These are phyloP conservation scores for Porphyrellus cyaneotinctus DNA, from an alignment of 768 basidiomycete genomes.

Conservation along the genomic window DNA sequence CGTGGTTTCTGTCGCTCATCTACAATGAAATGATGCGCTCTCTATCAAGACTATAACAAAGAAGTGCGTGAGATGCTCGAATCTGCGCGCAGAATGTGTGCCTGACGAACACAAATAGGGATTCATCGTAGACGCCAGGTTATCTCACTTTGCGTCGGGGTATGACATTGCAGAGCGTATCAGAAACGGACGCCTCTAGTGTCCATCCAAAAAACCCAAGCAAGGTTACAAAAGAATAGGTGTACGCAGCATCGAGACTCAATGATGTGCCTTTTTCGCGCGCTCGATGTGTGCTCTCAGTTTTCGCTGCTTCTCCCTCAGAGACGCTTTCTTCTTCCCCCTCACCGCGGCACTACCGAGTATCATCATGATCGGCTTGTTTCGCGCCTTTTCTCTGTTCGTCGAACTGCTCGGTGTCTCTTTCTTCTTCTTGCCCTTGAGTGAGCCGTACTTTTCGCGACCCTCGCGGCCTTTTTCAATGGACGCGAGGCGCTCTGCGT, in stretches of 20 bases:
- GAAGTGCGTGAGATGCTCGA: slow-evolving; percentile 39
- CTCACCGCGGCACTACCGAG: slow-evolving; percentile 70
- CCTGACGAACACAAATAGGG: slow-evolving; percentile 35
- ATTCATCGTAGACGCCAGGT: slow-evolving; percentile 69
- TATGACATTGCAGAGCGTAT: slow-evolving; percentile 52
- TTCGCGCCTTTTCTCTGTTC: slow-evolving; percentile 87
- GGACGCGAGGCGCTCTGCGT: slow-evolving; percentile 88
- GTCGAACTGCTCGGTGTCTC: slow-evolving; percentile 79
- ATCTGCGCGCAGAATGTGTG: neutral
- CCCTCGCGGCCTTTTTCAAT: slow-evolving; percentile 93
- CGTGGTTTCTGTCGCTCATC: slow-evolving; percentile 13
- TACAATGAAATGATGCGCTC: neutral
- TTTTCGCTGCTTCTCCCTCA: slow-evolving; percentile 79
- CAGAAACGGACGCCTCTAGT: slow-evolving; percentile 25
- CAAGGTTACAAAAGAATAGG: neutral
- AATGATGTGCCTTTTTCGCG: slow-evolving; percentile 49
- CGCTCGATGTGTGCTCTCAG: slow-evolving; percentile 71
- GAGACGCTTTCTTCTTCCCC: slow-evolving; percentile 77
- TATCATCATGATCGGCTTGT: slow-evolving; percentile 96
- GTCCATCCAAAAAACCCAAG: neutral
- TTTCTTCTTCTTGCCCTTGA: slow-evolving; percentile 90
- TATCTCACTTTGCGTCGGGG: slow-evolving; percentile 73
- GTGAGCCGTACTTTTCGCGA: slow-evolving; percentile 86
- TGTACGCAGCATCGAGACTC: neutral
- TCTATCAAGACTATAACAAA: slow-evolving; percentile 50